phyloP scores from a whole-genome alignment of 371 early-diverging fungal genomes.

The Homolaphlyctis polyrhiza region DNA sequence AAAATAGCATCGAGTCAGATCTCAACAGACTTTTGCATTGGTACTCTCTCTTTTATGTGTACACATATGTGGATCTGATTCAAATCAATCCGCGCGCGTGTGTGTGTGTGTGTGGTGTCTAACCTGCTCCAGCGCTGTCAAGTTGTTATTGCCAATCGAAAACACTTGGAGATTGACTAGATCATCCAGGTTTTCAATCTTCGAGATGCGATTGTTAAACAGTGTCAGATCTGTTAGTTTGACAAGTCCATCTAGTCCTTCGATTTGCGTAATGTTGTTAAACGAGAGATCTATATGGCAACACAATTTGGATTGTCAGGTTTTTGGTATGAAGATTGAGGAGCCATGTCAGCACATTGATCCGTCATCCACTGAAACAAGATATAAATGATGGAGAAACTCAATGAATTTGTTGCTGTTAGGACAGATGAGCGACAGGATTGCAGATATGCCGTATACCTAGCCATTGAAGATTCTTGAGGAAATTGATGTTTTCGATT shows the following conservation, averaged over 20 bases:
- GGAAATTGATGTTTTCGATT: conserved; percentile 46
- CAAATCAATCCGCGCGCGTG: no score
- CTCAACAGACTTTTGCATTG: not conserved
- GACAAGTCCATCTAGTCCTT: conserved; percentile 34
- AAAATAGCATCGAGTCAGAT: not conserved
- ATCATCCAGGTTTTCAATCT: conserved; percentile 42
- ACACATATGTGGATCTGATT: not conserved
- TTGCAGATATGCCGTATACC: conserved; percentile 16
- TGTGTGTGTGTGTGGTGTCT: conserved; percentile 1
- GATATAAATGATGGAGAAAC: no score
- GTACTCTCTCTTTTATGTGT: not conserved
- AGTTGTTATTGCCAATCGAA: conserved; percentile 49
- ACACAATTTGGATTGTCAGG: no score
- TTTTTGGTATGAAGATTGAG: not conserved
- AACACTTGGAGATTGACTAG: conserved; percentile 42
- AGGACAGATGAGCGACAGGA: not conserved
- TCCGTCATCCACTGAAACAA: not conserved
- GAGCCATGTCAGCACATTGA: not conserved
- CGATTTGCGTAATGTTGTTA: conserved; percentile 44
- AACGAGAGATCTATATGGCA: conserved; percentile 41
- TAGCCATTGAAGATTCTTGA: conserved; percentile 49
- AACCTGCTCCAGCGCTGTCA: conserved; percentile 30
- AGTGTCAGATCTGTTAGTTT: conserved; percentile 43
- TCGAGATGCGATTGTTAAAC: conserved; percentile 45
- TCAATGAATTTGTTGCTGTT: no score